Evolutionary conservation across 2,329 filamentous ascomycete species (phyloP).

Genomic region (Clarireedia homoeocarpa): DNA sequence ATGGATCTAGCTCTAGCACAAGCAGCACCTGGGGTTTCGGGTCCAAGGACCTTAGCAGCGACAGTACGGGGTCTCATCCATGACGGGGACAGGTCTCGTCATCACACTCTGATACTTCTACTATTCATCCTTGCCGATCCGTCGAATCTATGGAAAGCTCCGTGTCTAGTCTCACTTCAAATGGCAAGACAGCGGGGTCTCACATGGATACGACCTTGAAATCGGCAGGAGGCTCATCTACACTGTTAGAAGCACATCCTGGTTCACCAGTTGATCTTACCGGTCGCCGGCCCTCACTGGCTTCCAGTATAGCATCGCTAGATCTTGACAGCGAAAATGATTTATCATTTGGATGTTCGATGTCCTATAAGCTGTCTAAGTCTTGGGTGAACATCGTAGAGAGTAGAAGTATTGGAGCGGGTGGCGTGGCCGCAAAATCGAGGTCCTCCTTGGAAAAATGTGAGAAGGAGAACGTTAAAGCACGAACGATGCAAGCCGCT

Average conservation of each 20-base stretch:
- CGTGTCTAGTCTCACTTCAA: conserved; percentile 12
- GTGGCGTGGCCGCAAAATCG: conserved; percentile 28
- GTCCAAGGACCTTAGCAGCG: conserved; percentile 30
- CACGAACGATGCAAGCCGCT: conserved; percentile 17
- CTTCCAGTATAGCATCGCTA: conserved; percentile 19
- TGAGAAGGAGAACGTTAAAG: conserved; percentile 10
- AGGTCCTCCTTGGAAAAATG: conserved; percentile 5
- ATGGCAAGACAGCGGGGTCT: conserved; percentile 12
- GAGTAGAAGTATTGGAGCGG: conserved; percentile 19
- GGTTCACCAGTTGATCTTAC: conserved; percentile 27
- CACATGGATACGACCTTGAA: conserved; percentile 25
- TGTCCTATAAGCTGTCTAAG: conserved; percentile 8
- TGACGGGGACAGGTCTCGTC: conserved; percentile 53
- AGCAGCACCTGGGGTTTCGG: conserved; percentile 30
- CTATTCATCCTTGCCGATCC: conserved; percentile 23
- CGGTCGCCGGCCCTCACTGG: conserved; percentile 21
- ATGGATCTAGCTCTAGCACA: conserved; percentile 37
- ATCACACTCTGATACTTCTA: conserved; percentile 33
- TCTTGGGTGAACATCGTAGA: conserved; percentile 1
- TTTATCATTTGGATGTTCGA: conserved; percentile 17
- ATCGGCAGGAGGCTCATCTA: conserved; percentile 24
- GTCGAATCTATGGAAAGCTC: conserved; percentile 23
- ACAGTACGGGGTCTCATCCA: conserved; percentile 36
- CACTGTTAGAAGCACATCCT: conserved; percentile 27
- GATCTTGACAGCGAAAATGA: conserved; percentile 22